Evolutionary conservation across 768 basidiomycete genomes (phyloP).

Genomic region (Rhodotorula graminis): DNA sequence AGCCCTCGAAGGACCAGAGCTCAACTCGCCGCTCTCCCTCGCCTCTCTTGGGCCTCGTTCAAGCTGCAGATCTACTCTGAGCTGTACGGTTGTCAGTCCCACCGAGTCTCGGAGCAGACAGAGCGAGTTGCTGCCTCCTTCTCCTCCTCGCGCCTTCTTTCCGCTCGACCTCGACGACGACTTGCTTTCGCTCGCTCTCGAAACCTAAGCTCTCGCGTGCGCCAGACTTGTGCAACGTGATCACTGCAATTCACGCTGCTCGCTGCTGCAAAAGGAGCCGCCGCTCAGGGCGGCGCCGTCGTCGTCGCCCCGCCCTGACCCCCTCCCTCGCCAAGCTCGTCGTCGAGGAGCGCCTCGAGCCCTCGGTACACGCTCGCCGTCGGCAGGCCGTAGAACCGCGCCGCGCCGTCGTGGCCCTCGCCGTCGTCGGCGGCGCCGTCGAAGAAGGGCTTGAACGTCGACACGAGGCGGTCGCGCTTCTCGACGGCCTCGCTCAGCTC

Average conservation of each 20-base stretch:
- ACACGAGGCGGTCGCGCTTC: conserved; percentile 72
- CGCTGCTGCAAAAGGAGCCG: neutral
- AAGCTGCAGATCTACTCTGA: no score
- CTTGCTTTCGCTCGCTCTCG: no score
- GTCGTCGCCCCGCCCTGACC: neutral
- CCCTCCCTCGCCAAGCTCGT: neutral
- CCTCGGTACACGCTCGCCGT: conserved; percentile 69
- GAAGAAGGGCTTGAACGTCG: conserved; percentile 68
- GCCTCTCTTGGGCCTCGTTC: no score
- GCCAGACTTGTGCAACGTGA: neutral
- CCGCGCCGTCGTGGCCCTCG: neutral
- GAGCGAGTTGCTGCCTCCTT: no score
- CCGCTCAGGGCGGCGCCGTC: neutral
- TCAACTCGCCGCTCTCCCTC: neutral
- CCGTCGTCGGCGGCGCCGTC: conserved; percentile 56
- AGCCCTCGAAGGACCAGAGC: neutral
- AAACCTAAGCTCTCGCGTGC: no score
- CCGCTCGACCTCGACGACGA: no score
- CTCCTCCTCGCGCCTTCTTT: no score
- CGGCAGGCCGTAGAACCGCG: conserved; percentile 74
- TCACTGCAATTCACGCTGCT: neutral
- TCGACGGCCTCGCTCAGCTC: conserved; percentile 67
- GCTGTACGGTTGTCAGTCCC: no score
- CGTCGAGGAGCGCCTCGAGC: conserved; percentile 44
- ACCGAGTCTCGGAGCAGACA: no score